Conservation (phyloP, 805 yeast genomes). For the Suhomyces sp. region DNA sequence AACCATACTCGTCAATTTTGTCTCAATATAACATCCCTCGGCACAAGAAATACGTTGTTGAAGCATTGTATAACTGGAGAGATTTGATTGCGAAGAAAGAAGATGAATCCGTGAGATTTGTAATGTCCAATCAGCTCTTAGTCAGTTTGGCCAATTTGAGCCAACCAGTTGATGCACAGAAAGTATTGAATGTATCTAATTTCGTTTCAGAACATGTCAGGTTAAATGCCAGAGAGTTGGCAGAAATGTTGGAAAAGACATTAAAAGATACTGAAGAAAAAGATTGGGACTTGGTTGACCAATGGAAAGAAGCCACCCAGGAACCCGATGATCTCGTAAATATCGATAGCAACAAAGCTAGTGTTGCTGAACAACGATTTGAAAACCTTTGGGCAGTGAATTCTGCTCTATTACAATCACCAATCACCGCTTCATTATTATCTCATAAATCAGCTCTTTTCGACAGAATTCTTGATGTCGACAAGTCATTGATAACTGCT, state of each 20-base stretch:
- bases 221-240: conserved; percentile 54
- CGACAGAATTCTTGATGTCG: conserved; percentile 8
- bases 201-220: conserved; percentile 57
- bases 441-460: conserved; percentile 16
- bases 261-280: conserved; percentile 32
- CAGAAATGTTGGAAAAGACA: conserved; percentile 52
- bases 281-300: conserved; percentile 38
- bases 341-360: conserved; percentile 18
- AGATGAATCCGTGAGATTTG: conserved; percentile 82
- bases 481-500: conserved; percentile 6
- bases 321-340: conserved; percentile 9
- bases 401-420: conserved; percentile 9
- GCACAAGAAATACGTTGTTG: conserved; percentile 54
- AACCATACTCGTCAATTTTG: conserved; percentile 68
- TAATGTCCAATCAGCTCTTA: conserved; percentile 80
- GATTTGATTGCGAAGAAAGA: conserved; percentile 68
- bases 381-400: conserved; percentile 13
- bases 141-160: conserved; percentile 56
- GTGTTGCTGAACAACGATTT: conserved; percentile 5
- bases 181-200: conserved; percentile 49
- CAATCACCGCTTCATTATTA: conserved; percentile 5
- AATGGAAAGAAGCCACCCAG: conserved; percentile 15
- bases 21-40: conserved; percentile 62
- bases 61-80: conserved; percentile 76
- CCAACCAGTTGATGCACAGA: conserved; percentile 56